phyloP scores from a whole-genome alignment of 2,329 filamentous ascomycete species.

The Aspergillus candidus region DNA sequence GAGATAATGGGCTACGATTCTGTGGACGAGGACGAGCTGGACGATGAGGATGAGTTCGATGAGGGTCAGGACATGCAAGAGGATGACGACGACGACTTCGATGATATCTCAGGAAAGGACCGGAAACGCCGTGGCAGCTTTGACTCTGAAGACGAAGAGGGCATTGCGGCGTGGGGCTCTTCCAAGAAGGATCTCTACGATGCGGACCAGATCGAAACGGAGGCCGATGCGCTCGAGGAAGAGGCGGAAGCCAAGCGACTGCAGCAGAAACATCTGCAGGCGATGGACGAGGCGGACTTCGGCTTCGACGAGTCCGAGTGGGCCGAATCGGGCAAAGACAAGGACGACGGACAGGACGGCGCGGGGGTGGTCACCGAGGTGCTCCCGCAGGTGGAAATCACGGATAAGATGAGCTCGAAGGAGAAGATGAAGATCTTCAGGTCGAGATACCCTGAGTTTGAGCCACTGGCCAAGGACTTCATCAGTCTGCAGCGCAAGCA shows the following conservation, averaged over 20 bases:
- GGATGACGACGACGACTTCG: constrained; percentile 21
- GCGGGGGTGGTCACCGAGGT: constrained; percentile 70
- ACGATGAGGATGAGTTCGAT: constrained; percentile 26
- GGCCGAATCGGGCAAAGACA: constrained; percentile 52
- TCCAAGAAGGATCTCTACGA: constrained; percentile 90
- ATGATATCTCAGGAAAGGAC: constrained; percentile 17
- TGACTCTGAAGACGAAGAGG: constrained; percentile 44
- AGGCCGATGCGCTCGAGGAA: constrained; percentile 76
- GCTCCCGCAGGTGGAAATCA: constrained; percentile 76
- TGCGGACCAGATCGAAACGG: constrained; percentile 68
- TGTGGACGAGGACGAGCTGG: constrained; percentile 33
- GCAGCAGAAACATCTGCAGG: constrained; percentile 83
- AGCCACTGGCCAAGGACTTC: constrained; percentile 76
- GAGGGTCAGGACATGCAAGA: neutral
- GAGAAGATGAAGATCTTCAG: constrained; percentile 72
- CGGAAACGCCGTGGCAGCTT: constrained; percentile 18
- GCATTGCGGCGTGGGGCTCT: constrained; percentile 73
- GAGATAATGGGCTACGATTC: constrained; percentile 53
- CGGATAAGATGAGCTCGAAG: constrained; percentile 67
- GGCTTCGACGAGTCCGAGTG: constrained; percentile 88
- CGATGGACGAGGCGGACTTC: constrained; percentile 88
- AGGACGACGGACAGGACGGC: constrained; percentile 41
- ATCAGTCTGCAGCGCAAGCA: constrained; percentile 58
- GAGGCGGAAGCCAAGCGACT: constrained; percentile 82
- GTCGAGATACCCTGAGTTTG: constrained; percentile 85